Percentiles rank a stretch among this genome's conserved stretches.
These are phyloP conservation scores for Picochlorum sp. DNA, from an alignment of 139 green algal species.

Conservation along the genomic window DNA sequence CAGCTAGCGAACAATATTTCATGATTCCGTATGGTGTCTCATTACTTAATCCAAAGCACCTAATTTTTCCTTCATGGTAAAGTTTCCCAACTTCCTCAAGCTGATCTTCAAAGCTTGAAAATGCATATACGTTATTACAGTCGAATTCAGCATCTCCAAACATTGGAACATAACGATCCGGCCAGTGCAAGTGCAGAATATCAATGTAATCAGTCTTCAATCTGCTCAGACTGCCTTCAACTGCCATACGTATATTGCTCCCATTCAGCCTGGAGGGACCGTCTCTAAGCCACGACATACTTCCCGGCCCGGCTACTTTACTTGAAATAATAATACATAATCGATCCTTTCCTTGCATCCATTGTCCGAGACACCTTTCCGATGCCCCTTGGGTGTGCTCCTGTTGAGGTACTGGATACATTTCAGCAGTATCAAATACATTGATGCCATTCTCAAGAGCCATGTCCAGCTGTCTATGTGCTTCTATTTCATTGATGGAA, in stretches of 20 bases:
- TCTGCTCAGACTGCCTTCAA: slow-evolving; percentile 61
- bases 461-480: slow-evolving; percentile 32
- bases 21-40: slow-evolving; percentile 79
- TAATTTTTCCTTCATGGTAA: slow-evolving; percentile 42
- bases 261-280: slow-evolving; percentile 43
- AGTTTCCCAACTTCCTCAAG: slow-evolving; percentile 40
- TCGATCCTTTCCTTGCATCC: slow-evolving; percentile 14
- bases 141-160: slow-evolving; percentile 85
- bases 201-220: slow-evolving; percentile 85
- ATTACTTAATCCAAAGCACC: slow-evolving; percentile 73
- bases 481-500: slow-evolving; percentile 18
- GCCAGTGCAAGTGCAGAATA: slow-evolving; percentile 85
- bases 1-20: slow-evolving; percentile 15
- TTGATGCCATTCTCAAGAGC: slow-evolving; percentile 60
- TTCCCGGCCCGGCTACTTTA: slow-evolving; percentile 71
- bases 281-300: slow-evolving; percentile 72
- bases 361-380: slow-evolving; percentile 43
- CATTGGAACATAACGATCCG: slow-evolving; percentile 94
- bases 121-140: slow-evolving; percentile 22
- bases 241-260: slow-evolving; percentile 46
- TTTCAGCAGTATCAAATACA: slow-evolving; percentile 78
- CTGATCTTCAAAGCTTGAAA: slow-evolving; percentile 63
- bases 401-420: slow-evolving; percentile 79
- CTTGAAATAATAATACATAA: slow-evolving; percentile 46
- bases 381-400: slow-evolving; percentile 45